Evolutionary conservation across 306 rosid species (phyloP).

Genomic region (Psophocarpus tetragonolobus): DNA sequence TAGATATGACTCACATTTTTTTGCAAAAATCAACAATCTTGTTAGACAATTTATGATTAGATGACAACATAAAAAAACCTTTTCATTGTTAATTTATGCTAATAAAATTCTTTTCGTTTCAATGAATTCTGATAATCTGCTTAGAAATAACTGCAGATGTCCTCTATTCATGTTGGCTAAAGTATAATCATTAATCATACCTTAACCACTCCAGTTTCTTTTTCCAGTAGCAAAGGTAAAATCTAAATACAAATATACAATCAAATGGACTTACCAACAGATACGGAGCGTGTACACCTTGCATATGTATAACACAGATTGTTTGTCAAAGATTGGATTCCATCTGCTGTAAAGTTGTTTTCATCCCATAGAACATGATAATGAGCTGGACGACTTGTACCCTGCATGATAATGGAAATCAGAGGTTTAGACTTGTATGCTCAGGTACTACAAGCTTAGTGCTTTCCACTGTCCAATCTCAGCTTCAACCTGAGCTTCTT

Average conservation of each 20-base stretch:
- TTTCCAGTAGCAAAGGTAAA: not conserved
- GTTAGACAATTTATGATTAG: not conserved
- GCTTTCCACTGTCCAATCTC: not conserved
- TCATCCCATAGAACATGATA: conserved; percentile 98
- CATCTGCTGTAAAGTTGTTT: conserved; percentile 90
- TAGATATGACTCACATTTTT: not conserved
- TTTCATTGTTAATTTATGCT: not conserved
- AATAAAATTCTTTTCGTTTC: not conserved
- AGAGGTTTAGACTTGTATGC: not conserved
- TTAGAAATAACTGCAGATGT: not conserved
- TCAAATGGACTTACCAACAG: conserved; percentile 68
- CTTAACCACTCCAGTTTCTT: not conserved
- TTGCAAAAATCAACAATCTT: not conserved
- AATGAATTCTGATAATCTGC: not conserved
- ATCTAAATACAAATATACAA: not conserved
- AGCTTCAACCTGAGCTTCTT: not conserved
- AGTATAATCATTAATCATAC: not conserved
- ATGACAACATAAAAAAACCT: not conserved
- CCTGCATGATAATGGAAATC: conserved; percentile 50
- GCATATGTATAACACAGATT: conserved; percentile 98
- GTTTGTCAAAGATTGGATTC: conserved; percentile 76
- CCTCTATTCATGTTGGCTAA: not conserved
- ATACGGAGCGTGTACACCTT: conserved; percentile 92
- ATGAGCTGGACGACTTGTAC: conserved; percentile 98
- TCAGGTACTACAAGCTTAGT: not conserved